Evolutionary conservation across 2,329 filamentous ascomycete genomes (phyloP).

Genomic region (Cladobotryum mycophilum): DNA sequence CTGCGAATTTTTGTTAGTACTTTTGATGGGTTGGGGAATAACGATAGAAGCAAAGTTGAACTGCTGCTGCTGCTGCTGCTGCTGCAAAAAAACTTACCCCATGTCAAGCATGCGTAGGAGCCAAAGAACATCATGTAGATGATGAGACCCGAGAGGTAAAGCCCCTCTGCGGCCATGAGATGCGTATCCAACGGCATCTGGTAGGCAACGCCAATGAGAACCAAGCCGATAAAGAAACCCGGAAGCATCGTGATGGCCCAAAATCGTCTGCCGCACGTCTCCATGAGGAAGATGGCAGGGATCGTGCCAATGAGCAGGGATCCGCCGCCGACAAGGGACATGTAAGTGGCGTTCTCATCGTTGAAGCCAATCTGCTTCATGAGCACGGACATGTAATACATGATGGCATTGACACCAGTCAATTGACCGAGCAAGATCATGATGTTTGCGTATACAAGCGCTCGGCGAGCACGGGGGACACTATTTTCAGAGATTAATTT

Average conservation of each 20-base stretch:
- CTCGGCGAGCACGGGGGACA: slow-evolving; percentile 58
- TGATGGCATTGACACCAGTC: slow-evolving; percentile 63
- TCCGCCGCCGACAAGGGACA: slow-evolving; percentile 67
- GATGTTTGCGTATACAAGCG: slow-evolving; percentile 60
- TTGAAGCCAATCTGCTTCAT: slow-evolving; percentile 65
- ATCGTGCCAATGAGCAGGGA: slow-evolving; percentile 61
- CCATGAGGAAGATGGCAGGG: slow-evolving; percentile 64
- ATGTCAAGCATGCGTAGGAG: slow-evolving; percentile 57
- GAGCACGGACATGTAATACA: slow-evolving; percentile 66
- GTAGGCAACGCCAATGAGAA: slow-evolving; percentile 61
- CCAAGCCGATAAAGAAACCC: slow-evolving; percentile 62
- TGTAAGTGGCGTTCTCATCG: slow-evolving; percentile 58
- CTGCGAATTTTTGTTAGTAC: slow-evolving; percentile 19
- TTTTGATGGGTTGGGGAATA: no score
- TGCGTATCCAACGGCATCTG: slow-evolving; percentile 44
- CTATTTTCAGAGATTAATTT: slow-evolving; percentile 11
- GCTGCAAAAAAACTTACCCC: slow-evolving; percentile 38
- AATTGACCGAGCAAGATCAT: slow-evolving; percentile 67
- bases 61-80: no score
- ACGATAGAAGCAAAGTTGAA: background rate
- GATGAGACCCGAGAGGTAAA: slow-evolving; percentile 62
- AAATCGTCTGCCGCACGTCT: slow-evolving; percentile 65
- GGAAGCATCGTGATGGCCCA: slow-evolving; percentile 69
- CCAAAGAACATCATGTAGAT: slow-evolving; percentile 66
- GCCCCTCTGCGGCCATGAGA: slow-evolving; percentile 44